A percentile compares a stretch with the other conserved stretches of the same genome.
phyloP scores from a whole-genome alignment of 345 rosid genomes.

The Citrus maxima region DNA sequence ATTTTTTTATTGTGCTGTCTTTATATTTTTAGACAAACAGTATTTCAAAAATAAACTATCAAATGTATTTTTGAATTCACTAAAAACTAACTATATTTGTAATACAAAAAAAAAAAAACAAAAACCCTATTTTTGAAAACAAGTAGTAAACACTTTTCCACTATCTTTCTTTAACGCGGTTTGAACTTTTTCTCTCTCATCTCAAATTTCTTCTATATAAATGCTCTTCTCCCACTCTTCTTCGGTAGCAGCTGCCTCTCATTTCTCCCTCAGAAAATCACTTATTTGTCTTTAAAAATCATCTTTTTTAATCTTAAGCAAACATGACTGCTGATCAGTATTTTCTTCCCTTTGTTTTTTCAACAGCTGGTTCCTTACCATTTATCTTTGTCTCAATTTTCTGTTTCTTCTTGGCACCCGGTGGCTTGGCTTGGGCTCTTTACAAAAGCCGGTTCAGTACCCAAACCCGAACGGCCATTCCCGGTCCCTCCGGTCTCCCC shows the following conservation, averaged over 20 bases:
- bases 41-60: no score
- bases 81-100: no score
- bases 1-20: no score
- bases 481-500: slow-evolving; percentile 69
- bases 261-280: not conserved
- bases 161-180: no score
- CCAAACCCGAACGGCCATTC: slow-evolving; percentile 32
- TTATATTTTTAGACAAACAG: no score
- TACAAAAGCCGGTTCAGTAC: slow-evolving; percentile 20
- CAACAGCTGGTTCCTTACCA: slow-evolving; percentile 9
- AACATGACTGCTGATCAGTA: slow-evolving; percentile 31
- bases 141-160: no score
- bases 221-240: not conserved
- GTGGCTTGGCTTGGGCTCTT: slow-evolving; percentile 69
- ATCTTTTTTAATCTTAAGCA: not conserved
- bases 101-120: no score
- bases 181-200: not conserved
- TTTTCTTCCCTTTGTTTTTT: slow-evolving; percentile 17
- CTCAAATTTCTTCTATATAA: slow-evolving; percentile 6
- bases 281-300: not conserved
- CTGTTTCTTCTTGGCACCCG: slow-evolving; percentile 48
- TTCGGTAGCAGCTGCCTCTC: not conserved
- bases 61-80: no score
- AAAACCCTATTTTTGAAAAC: no score
- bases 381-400: slow-evolving; percentile 30